Evolutionary conservation across 2,329 filamentous ascomycete species (phyloP).

Genomic region (Colletotrichum sojae): DNA sequence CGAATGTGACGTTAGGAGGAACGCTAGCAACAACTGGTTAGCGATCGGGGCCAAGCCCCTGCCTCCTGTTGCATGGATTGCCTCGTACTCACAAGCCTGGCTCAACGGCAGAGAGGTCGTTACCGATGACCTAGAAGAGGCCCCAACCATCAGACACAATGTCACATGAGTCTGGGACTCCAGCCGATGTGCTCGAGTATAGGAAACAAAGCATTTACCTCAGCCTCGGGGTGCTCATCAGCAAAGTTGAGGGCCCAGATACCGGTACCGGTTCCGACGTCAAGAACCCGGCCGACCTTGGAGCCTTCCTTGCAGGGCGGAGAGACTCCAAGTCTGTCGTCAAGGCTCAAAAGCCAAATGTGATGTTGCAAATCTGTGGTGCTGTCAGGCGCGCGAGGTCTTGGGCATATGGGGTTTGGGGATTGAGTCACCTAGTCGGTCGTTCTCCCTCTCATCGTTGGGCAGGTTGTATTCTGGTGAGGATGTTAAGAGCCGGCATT

Average conservation of each 20-base stretch:
- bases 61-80: too few species aligned
- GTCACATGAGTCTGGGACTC: too few species aligned
- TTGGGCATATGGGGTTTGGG: neutral
- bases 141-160: neutral
- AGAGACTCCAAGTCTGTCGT: constrained; percentile 47
- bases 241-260: constrained; percentile 47
- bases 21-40: constrained; percentile 50
- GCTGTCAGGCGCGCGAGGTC: neutral
- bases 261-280: constrained; percentile 46
- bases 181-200: too few species aligned
- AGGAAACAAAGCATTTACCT: constrained; percentile 40
- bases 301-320: constrained; percentile 43
- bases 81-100: neutral
- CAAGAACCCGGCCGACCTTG: constrained; percentile 38
- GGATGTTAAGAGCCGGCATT: neutral
- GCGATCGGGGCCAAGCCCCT: too few species aligned
- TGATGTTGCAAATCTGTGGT: constrained; percentile 53
- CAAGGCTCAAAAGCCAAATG: constrained; percentile 49
- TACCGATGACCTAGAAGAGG: neutral
- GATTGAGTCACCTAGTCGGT: constrained; percentile 8
- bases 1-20: constrained; percentile 68
- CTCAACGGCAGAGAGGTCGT: neutral
- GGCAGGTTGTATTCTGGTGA: constrained; percentile 20
- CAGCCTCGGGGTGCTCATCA: constrained; percentile 49
- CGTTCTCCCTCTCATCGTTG: constrained; percentile 28